phyloP scores from a whole-genome alignment of 2,329 filamentous ascomycete genomes.

The Bretziella fagacearum region DNA sequence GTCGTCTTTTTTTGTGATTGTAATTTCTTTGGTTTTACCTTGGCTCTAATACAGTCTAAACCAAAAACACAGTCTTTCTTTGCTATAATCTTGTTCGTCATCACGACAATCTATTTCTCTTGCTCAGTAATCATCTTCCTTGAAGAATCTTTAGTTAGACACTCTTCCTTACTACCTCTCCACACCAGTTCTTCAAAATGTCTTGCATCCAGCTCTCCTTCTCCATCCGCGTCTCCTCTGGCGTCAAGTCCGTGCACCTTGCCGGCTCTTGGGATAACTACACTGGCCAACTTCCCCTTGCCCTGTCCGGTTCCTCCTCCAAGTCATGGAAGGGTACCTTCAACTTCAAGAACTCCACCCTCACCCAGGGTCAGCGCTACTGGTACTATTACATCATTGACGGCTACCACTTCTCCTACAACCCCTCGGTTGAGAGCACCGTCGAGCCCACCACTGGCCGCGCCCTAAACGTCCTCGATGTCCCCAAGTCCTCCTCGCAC shows the following conservation, averaged over 20 bases:
- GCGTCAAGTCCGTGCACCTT: constrained; percentile 93
- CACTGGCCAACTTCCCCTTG: constrained; percentile 80
- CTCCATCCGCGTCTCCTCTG: constrained; percentile 84
- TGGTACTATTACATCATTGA: constrained; percentile 99
- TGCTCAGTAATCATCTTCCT: constrained; percentile 20
- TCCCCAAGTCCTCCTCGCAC: constrained; percentile 39
- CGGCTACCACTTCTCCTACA: constrained; percentile 94
- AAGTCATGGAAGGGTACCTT: constrained; percentile 96
- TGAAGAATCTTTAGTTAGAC: constrained; percentile 13
- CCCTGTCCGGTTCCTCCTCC: constrained; percentile 65
- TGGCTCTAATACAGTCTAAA: constrained; percentile 16
- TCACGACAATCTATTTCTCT: constrained; percentile 15
- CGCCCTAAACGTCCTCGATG: constrained; percentile 93
- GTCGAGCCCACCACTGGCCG: constrained; percentile 93
- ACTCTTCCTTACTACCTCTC: constrained; percentile 13
- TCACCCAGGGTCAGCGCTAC: constrained; percentile 82
- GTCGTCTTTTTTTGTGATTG: constrained; percentile 20
- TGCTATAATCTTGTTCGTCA: neutral
- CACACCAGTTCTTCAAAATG: constrained; percentile 54
- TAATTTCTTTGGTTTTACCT: constrained; percentile 16
- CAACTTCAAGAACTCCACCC: constrained; percentile 74
- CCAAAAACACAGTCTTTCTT: neutral
- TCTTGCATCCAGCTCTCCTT: constrained; percentile 88
- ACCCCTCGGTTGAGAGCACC: constrained; percentile 75
- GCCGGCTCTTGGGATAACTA: constrained; percentile 99